phyloP scores from a whole-genome alignment of 192 early-diverging fungal genomes.

The Coemansia sp. region DNA sequence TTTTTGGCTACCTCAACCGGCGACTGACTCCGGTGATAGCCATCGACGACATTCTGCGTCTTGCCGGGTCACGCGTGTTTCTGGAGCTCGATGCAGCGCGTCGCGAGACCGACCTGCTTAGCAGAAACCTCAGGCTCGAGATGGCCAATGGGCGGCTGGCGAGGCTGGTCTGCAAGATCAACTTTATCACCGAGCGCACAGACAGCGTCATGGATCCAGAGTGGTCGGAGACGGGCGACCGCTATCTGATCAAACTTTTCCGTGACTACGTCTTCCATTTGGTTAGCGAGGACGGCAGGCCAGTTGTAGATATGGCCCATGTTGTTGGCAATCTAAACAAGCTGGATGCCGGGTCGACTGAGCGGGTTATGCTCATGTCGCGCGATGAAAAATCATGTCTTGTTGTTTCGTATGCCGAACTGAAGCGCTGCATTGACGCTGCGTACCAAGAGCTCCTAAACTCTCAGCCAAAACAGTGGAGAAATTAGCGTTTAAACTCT shows the following conservation, averaged over 20 bases:
- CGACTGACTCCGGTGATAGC: slow-evolving; percentile 41
- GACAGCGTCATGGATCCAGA: slow-evolving; percentile 83
- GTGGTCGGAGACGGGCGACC: slow-evolving; percentile 98
- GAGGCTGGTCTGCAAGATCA: slow-evolving; percentile 87
- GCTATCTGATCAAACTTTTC: slow-evolving; percentile 97
- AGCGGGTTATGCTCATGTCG: slow-evolving; percentile 93
- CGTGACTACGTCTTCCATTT: slow-evolving; percentile 98
- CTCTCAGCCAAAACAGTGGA: slow-evolving; percentile 9
- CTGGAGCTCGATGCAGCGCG: slow-evolving; percentile 45
- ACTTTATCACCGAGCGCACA: slow-evolving; percentile 89
- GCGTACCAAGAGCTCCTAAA: slow-evolving; percentile 77
- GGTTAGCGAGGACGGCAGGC: slow-evolving; percentile 79
- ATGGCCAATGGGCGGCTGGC: slow-evolving; percentile 89
- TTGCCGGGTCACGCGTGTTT: slow-evolving; percentile 44
- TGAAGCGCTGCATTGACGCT: slow-evolving; percentile 87
- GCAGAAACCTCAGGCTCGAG: slow-evolving; percentile 77
- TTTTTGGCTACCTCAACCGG: slow-evolving; percentile 60
- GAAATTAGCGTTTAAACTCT: slow-evolving; percentile 1
- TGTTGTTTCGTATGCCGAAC: slow-evolving; percentile 93
- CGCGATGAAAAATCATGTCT: slow-evolving; percentile 96
- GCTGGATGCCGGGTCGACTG: slow-evolving; percentile 92
- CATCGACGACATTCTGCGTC: slow-evolving; percentile 46
- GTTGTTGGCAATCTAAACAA: slow-evolving; percentile 93
- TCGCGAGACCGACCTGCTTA: slow-evolving; percentile 73
- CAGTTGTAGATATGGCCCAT: slow-evolving; percentile 90